phyloP scores from a whole-genome alignment of 768 basidiomycete genomes.

The Tricholomella constricta region DNA sequence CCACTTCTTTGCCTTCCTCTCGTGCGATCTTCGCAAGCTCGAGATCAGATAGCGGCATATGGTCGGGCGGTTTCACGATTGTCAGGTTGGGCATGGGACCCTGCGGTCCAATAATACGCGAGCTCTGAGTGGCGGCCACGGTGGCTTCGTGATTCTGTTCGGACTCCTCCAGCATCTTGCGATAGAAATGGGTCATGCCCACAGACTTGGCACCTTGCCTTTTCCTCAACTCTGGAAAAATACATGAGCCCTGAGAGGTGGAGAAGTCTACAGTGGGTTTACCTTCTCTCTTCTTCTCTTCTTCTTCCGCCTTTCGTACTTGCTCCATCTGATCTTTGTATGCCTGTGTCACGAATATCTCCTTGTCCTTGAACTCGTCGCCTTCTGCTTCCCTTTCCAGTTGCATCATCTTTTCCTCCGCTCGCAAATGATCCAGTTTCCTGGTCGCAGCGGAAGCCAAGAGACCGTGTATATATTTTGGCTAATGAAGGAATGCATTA shows the following conservation, averaged over 20 bases:
- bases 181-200: slow-evolving; percentile 88
- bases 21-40: slow-evolving; percentile 72
- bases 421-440: slow-evolving; percentile 83
- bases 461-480: slow-evolving; percentile 89
- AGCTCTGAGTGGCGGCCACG: slow-evolving; percentile 69
- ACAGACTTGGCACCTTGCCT: slow-evolving; percentile 57
- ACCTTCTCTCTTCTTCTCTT: slow-evolving; percentile 91
- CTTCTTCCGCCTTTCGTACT: slow-evolving; percentile 87
- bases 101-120: slow-evolving; percentile 62
- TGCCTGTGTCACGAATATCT: slow-evolving; percentile 95
- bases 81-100: slow-evolving; percentile 67
- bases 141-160: slow-evolving; percentile 86
- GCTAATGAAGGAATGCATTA: slow-evolving; percentile 46
- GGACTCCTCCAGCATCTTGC: slow-evolving; percentile 73
- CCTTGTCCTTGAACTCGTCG: slow-evolving; percentile 91
- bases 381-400: slow-evolving; percentile 91
- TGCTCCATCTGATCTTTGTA: slow-evolving; percentile 97
- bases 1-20: slow-evolving; percentile 80
- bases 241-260: neutral
- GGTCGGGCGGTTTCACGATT: slow-evolving; percentile 71
- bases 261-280: slow-evolving; percentile 20
- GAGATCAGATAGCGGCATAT: slow-evolving; percentile 65
- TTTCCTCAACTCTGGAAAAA: slow-evolving; percentile 57
- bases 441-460: slow-evolving; percentile 84
- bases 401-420: slow-evolving; percentile 98